Base-by-base conservation (phyloP, 345 rosid genomes). In the Laguncularia racemosa region DNA sequence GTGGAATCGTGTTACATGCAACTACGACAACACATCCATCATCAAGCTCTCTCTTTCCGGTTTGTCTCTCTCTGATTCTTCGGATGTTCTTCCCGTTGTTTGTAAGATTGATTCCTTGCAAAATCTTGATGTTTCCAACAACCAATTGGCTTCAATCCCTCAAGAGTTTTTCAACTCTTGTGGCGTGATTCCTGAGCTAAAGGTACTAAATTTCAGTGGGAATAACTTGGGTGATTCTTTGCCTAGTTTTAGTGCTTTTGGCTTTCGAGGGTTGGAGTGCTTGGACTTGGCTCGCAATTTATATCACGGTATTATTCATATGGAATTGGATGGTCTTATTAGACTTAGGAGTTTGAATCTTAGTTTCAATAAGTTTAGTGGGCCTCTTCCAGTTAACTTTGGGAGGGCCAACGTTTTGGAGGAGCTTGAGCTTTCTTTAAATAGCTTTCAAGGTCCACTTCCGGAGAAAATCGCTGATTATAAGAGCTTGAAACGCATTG, bases 1-100 rank as follows among this genome's bases (percentile, higher is more conserved):
- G 3, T 89, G 95, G 97, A 44, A 61, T 2, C 78, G 84, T 9
- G 85, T 88, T 63, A 6, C 6, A 0, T 85, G 97, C 76, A 69
- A 14, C 56, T 62, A 75, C 48, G 40, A 40, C 59, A 71, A 61
- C 43, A 40, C 70, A 18, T 60, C 76, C 23, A 54, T 87, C 55
- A 58, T 64, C 13, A 13, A 2, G 13, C 57, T 83, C 46, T 72
- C 75, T 59, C 66, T 87, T 40, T 66, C 68, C 55, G 71, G 67
- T 60, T 63, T 75, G 20, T 73, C 55, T 51, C 60, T 84, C 60
- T 67, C 77, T 15, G 6, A 6, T 33, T 51, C 49, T 53, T 64
- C 88, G 67, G 64, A 64, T 3, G 56, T 79, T 64, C 60, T 85
- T 21, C 63, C 86, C 50, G 28, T 59, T 20, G 59, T 73, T 56